Conservation (phyloP, 345 rosid species). For the Melaleuca alternifolia region DNA sequence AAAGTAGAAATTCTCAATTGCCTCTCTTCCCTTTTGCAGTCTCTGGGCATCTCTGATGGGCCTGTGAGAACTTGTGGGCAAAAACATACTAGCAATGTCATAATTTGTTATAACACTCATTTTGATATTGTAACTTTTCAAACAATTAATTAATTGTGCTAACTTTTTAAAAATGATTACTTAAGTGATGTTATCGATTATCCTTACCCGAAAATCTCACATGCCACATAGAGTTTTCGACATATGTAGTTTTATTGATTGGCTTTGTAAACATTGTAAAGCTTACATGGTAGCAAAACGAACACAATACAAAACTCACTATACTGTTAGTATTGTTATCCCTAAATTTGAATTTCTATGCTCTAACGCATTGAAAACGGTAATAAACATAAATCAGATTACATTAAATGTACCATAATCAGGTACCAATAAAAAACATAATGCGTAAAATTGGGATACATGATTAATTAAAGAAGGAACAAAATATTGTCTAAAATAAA, state of each 20-base stretch:
- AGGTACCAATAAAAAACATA: not conserved
- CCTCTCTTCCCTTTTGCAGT: not conserved
- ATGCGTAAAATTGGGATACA: not conserved
- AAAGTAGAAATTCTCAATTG: not conserved
- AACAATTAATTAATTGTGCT: not conserved
- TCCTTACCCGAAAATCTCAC: fast-evolving
- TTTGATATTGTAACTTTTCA: not conserved
- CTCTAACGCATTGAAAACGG: not conserved
- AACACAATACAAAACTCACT: fast-evolving
- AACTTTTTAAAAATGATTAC: not conserved
- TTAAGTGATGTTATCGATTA: fast-evolving
- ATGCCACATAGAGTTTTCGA: fast-evolving
- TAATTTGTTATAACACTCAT: fast-evolving
- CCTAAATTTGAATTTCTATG: not conserved
- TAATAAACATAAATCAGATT: too few relatives aligned
- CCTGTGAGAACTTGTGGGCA: not conserved
- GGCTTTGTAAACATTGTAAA: not conserved
- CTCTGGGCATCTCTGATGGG: not conserved
- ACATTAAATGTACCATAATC: not conserved
- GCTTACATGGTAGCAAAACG: not conserved
- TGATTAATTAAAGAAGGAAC: not conserved
- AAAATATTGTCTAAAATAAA: not conserved
- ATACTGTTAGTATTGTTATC: not conserved
- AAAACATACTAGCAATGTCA: not conserved
- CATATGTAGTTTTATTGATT: not conserved